phyloP scores from a whole-genome alignment of 257 asterid genomes.

The Nicotiana benthamiana region DNA sequence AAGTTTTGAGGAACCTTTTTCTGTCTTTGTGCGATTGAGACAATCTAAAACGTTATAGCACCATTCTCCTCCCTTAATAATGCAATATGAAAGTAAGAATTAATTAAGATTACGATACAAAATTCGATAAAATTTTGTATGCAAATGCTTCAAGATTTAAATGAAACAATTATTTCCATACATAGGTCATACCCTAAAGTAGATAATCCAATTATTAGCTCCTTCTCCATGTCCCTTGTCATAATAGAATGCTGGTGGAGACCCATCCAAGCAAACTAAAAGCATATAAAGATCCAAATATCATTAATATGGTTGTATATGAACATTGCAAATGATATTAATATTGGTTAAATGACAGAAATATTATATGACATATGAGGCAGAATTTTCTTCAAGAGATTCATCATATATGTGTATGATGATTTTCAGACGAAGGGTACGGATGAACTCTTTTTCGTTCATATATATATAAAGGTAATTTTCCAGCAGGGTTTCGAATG shows the following conservation, averaged over 20 bases:
- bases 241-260: conserved; percentile 8
- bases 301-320: background rate
- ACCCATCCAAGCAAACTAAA: conserved; percentile 12
- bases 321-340: background rate
- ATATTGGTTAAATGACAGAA: too few species aligned
- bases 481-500: too few species aligned
- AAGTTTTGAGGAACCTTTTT: conserved; percentile 6
- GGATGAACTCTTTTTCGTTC: too few species aligned
- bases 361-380: too few species aligned
- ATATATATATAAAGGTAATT: too few species aligned
- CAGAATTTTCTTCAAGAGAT: too few species aligned
- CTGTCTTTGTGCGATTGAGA: background rate
- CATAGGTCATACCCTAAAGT: background rate
- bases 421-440: too few species aligned
- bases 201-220: conserved; percentile 7
- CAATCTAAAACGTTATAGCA: background rate
- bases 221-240: conserved; percentile 12
- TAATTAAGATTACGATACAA: background rate
- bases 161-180: background rate
- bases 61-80: conserved; percentile 15
- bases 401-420: too few species aligned
- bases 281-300: background rate
- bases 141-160: background rate
- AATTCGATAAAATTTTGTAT: background rate
- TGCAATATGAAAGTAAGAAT: background rate